Evolutionary conservation across 495 filamentous ascomycete genomes (phyloP), one percentile per base, ranked within the genome.

Genomic region (Penicillium simplicissimum): DNA sequence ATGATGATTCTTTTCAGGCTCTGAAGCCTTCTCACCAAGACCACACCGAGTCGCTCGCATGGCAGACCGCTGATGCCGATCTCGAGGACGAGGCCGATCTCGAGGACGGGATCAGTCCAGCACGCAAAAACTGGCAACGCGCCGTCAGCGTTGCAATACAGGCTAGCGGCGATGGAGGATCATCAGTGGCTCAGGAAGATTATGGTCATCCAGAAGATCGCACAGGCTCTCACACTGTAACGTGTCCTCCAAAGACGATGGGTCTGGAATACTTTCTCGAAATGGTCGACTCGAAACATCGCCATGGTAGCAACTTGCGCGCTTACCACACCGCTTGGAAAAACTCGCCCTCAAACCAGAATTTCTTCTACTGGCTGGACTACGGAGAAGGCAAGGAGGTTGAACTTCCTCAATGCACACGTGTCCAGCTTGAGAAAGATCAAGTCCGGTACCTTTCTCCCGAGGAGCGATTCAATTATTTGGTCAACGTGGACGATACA

Each of bases 311-410:
- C 33, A 95, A 97, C 65, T 75, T 97, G 36, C 82, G 88, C n/a
- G 81, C 84, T 13, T 97, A 97, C 66, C 93, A 97, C 70, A 80
- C 82, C 38, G 85, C 88, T 58, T 97, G 93, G 93, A 91, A 92
- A 71, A 82, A 82, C 57, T 77, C 83, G 3, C 79, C 88, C 11
- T 93, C 90, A 0, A 83, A 84, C 8, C 87, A 97, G 71, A 96
- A 94, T 68, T 97, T 96, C 80, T 97, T 96, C 72, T 93, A 92
- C 74, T 97, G 93, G 93, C 81, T 97, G n/a, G 93, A 97, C 70
- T 76, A 90, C 52, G 93, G 93, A 3, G 88, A 87, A 40, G 90
- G 90, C 7, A 82, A 74, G 36, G 65, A 78, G 28, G 65, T 90
- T 31, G 82, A 87, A 40, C 67, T 90, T 11, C 74, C 79, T 6